Percentiles rank a stretch among this genome's conserved stretches.
These are phyloP conservation scores for Penicillium paneum DNA, from an alignment of 2,329 filamentous ascomycete genomes.

Conservation along the genomic window DNA sequence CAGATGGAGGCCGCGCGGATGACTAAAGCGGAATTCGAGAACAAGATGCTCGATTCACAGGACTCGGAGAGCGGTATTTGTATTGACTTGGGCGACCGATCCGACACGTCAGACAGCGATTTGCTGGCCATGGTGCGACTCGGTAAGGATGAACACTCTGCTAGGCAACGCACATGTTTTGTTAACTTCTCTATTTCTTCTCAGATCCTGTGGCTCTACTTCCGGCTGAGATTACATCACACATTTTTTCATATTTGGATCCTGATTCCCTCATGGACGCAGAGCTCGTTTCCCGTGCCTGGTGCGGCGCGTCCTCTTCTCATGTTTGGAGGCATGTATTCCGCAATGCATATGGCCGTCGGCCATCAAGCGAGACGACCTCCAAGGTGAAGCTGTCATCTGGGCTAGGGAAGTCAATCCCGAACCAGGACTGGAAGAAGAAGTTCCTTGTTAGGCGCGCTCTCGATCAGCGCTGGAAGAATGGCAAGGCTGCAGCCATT, in stretches of 20 bases:
- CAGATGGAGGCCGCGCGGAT: constrained; percentile 21
- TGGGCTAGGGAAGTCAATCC: constrained; percentile 54
- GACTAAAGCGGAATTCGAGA: constrained; percentile 30
- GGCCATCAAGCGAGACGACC: constrained; percentile 35
- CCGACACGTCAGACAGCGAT: constrained; percentile 35
- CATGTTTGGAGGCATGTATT: constrained; percentile 65
- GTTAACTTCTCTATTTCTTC: constrained; percentile 16
- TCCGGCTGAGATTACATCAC: constrained; percentile 58
- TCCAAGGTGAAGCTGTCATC: constrained; percentile 49
- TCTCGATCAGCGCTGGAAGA: constrained; percentile 75
- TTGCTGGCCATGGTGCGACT: constrained; percentile 36
- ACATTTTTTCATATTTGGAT: constrained; percentile 60
- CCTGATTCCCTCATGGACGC: constrained; percentile 54
- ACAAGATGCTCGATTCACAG: constrained; percentile 32
- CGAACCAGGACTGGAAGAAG: constrained; percentile 76
- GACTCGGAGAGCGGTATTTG: constrained; percentile 52
- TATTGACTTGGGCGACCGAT: constrained; percentile 42
- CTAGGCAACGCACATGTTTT: background rate
- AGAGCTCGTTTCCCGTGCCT: constrained; percentile 56
- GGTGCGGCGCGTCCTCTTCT: constrained; percentile 56
- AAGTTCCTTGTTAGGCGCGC: constrained; percentile 76
- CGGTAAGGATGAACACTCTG: constrained; percentile 24
- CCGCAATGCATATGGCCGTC: constrained; percentile 51
- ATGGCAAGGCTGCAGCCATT: constrained; percentile 72
- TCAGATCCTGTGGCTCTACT: constrained; percentile 54